Base-by-base conservation (phyloP, 2,329 filamentous ascomycete species). In the Colletotrichum nymphaeae region DNA sequence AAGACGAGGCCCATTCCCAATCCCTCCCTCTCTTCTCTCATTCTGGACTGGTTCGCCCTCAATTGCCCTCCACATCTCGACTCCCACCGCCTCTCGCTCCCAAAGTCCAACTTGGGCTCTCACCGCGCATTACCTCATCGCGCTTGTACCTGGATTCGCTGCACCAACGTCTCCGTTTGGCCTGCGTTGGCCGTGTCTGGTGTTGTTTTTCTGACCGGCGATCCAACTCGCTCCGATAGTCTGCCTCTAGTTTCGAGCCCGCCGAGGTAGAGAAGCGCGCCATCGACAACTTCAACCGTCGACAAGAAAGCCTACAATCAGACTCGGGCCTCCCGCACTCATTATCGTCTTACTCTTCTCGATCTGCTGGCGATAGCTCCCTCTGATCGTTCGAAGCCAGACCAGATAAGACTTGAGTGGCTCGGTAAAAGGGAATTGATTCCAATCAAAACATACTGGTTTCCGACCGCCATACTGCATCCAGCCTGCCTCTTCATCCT, bases 1-100 rank as follows among this genome's bases (percentile, higher is more conserved):
- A 73, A 73, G 71, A 73, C 67, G 62, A 71, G 67, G 67, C 22
- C 67, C 62, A 73, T 71, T 73, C 62, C 67, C 67, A 57, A 52
- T 73, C 52, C 60, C 67, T 62, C 60, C 56, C 56, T 63, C 56
- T 56, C 30, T 73, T 62, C 56, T 49, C 67, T 71, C 67, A 30
- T 70, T 72, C 67, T 73, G 60, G 69, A 63, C 53, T 69, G 46
- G 52, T 42, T 53, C 64, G 57, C 57, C 69, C 35, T 37, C 63
- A 70, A 32, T 53, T 32, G 30, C 58, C 59, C 66, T 73, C 66
- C 66, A 55, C 66, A 49, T 53, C 70, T 37, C 55, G 24, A 37
- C 58, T 72, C 53, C 69, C 46, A 71, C 71, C 62, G 67, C 67
- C 49, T 73, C 46, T 73, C 55, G 71, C 66, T 73, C 70, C 37